phyloP scores from a whole-genome alignment of 768 basidiomycete species.

The Tulasnella sp. region DNA sequence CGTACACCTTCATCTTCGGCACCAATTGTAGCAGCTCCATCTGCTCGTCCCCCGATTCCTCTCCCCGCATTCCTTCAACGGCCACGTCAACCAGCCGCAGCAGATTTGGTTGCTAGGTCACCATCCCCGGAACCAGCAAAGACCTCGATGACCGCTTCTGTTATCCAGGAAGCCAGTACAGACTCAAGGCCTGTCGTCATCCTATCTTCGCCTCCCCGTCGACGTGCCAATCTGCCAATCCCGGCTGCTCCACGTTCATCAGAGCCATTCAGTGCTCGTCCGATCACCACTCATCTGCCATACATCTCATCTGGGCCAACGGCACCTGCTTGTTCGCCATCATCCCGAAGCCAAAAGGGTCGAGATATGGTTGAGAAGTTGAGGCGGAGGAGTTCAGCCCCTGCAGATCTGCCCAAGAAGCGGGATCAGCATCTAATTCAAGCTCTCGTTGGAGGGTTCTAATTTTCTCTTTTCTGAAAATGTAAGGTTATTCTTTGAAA shows the following conservation, averaged over 20 bases:
- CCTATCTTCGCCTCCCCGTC: not conserved
- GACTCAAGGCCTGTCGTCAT: not conserved
- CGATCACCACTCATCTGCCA: not conserved
- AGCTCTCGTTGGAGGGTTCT: no score
- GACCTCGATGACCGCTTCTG: not conserved
- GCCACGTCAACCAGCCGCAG: not conserved
- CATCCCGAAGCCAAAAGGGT: conserved; percentile 11
- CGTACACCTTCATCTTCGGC: conserved; percentile 7
- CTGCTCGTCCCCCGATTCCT: not conserved
- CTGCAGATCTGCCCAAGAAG: conserved; percentile 10
- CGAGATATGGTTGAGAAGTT: conserved; percentile 14
- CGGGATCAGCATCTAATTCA: no score
- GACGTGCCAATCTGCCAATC: not conserved
- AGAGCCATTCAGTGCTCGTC: not conserved
- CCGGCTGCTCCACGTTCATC: conserved; percentile 9
- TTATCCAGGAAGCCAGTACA: not conserved
- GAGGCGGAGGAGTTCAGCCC: conserved; percentile 12
- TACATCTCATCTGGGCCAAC: not conserved
- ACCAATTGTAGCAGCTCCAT: not conserved
- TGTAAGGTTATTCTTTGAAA: no score
- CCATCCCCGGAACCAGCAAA: conserved; percentile 2
- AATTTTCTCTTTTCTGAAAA: no score
- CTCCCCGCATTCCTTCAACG: conserved; percentile 9
- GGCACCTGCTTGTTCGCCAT: conserved; percentile 4
- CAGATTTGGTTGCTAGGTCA: not conserved